These are phyloP conservation scores for Phytophthora syringae DNA, from an alignment of 352 stramenopile species.

Conservation along the genomic window DNA sequence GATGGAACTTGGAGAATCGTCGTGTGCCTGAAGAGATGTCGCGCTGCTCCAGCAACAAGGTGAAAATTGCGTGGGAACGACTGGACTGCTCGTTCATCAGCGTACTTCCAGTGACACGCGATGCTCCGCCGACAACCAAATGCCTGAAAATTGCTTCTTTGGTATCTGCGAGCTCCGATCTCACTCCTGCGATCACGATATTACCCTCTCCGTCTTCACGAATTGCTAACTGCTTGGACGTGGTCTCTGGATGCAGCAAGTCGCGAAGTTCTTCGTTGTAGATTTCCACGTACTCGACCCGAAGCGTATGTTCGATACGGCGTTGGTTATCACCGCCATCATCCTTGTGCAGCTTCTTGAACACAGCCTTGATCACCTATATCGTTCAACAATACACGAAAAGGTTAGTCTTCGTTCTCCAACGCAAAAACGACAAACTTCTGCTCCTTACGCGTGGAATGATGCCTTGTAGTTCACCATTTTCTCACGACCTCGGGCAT, in stretches of 20 bases:
- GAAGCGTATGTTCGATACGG: conserved; percentile 82
- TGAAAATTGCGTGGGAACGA: conserved; percentile 93
- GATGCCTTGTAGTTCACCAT: conserved; percentile 73
- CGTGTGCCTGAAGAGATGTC: conserved; percentile 49
- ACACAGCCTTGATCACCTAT: conserved; percentile 76
- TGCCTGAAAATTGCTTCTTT: conserved; percentile 86
- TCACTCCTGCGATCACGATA: conserved; percentile 84
- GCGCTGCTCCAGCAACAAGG: conserved; percentile 81
- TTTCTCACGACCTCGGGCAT: conserved; percentile 60
- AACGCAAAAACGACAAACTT: background rate
- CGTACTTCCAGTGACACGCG: conserved; percentile 85
- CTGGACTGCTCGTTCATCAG: conserved; percentile 93
- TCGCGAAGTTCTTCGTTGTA: conserved; percentile 99
- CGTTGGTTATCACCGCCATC: conserved; percentile 41
- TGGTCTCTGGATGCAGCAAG: conserved; percentile 88
- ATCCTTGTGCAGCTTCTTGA: conserved; percentile 60
- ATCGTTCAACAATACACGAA: conserved; percentile 2
- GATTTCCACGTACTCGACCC: conserved; percentile 97
- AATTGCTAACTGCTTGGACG: conserved; percentile 82
- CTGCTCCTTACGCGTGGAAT: conserved; percentile 75
- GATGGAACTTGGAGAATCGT: conserved; percentile 91
- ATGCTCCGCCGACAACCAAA: conserved; percentile 79
- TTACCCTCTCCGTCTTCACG: conserved; percentile 82
- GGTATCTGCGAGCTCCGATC: conserved; percentile 76
- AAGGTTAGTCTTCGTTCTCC: background rate